Base-by-base conservation (phyloP, 1,139 yeast species). In the Yamadazyma diddensiae region DNA sequence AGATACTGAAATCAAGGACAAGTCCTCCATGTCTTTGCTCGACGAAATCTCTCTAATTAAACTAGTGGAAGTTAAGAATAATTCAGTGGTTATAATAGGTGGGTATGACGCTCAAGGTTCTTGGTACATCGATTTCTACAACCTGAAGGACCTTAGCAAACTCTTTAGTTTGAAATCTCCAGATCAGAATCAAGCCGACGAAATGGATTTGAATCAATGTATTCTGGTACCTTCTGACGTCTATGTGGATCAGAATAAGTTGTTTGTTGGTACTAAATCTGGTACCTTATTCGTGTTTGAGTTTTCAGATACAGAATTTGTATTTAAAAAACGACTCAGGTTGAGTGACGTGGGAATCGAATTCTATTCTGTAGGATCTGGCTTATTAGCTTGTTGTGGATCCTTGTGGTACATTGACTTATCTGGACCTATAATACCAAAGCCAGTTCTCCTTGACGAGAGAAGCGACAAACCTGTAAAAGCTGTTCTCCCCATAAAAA, bases 351-450 rank as follows among this genome's bases (percentile, higher is more conserved):
- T 55, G 5, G 41, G 34, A 10, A 46, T 50, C 5, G 26, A 26
- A 6, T 17, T 24, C 8, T 21, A 28, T 3, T 55, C 56, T 29
- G 30, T 35, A 0, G 44, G 50, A 9, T 14, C 17, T n/a, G 41
- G 52, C 12, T 33, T 64, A 1, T 48, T 59, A 15, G 50, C 71
- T 1, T 39, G 52, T 6, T 59, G 73, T 12, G 63, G 65, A 29
- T 50, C 54, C 11, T 31, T 65, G 3, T 77, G 80, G 79, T 52
- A 64, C 17, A 37, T 75, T 4, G 62, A 70, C 35, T 36, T 57
- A 5, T 49, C 50, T 9, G 52, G 47, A 2, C 57, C 65, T 0
- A 36, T 33, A 2, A 60, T 42, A 29, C 80, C 82, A 0, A 46
- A 45, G 2, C 57, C 61, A 8, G 68, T 77, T 3, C 49, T 63